Base-by-base conservation (phyloP, 345 rosid species). In the Alliaria petiolata region DNA sequence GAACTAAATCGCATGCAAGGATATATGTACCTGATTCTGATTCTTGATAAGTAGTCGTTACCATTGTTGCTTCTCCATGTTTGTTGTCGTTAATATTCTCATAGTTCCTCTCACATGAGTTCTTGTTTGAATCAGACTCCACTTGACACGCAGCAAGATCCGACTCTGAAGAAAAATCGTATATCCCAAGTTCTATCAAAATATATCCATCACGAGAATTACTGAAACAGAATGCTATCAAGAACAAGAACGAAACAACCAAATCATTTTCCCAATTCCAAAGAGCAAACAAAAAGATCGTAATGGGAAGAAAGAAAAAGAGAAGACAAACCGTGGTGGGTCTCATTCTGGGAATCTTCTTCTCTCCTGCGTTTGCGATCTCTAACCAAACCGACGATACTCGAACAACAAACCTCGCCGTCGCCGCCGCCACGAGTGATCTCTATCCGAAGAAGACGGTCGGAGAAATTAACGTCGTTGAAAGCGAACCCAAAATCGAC, bases 401-500 rank as follows among this genome's bases (percentile, higher is more conserved):
- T 78, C 13, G 81, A 60, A 55, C 83, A 81, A 13, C 53, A 53
- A 15, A 58, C 30, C 55, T 81, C 82, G 8, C n/a, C n/a, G n/a
- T n/a, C n/a, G n/a, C 83, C 79, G n/a, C n/a, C 79, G 43, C 80
- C 83, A 34, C 83, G 72, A 4, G 81, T 36, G 72, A 93, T 85
- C 81, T 88, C 93, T 59, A 90, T 87, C 75, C 82, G 84, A 28
- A 93, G 81, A 34, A 87, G 67, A 68, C 92, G 84, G 57, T 89
- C 98, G 46, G 98, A 90, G 84, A 93, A 93, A 35, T 76, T 86
- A 51, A 81, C 82, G 62, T 89, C 79, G 82, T 93, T 80, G 81
- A 89, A 93, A 28, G 98, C 98, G 70, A 93, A 89, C 0, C 86
- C 88, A 7, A 85, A 65, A 62, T 85, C 88, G 16, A 71, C 65